Evolutionary conservation across 2,329 filamentous ascomycete genomes (phyloP), one percentile per base, ranked within the genome.

Genomic region (Aspergillus sp.): DNA sequence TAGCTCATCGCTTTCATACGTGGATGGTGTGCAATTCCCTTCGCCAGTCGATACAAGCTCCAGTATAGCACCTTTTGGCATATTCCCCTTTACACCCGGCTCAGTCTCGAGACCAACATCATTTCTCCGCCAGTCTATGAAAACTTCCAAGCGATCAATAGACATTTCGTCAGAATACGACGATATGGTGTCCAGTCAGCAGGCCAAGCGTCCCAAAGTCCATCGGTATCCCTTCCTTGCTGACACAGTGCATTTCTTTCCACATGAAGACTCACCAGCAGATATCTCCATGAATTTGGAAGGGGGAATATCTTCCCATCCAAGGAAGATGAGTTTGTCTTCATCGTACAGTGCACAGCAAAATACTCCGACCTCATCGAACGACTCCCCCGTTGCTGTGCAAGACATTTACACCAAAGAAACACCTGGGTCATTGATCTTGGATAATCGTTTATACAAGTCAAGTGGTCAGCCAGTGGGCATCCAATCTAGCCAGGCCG

Each of bases 21-120:
- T 57, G 12, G 53, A 55, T 29, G 44, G 40, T 8, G 7, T 44
- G 2, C 47, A 53, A 26, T 58, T 55, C 30, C 51, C 57, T 1
- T 47, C 55, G 2, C 48, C 56, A 2, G 50, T 50, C 4, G 57
- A 59, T 33, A 54, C 56, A 12, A 58, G 42, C 27, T 55, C 58
- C 1, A 56, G 52, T 13, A 48, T 63, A 13, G 44, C 52, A 4
- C 51, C 53, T n/a, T 46, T 64, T 4, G 50, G 57, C 12, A 45
- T 53, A 6, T 62, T 66, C 35, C 49, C 46, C n/a, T 61, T 66
- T 26, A 58, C 61, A 26, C 50, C 59, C 28, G 61, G 52, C 35
- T 51, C 57, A 2, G 59, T 66, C 4, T 59, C 64, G 4, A 60
- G 62, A 37, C 61, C 63, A 29, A 56, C 64, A 3, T 68, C 68